Percentiles rank a stretch among this genome's conserved stretches.
phyloP scores from a whole-genome alignment of 495 filamentous ascomycete species.

The Hypoxylon fuscum region DNA sequence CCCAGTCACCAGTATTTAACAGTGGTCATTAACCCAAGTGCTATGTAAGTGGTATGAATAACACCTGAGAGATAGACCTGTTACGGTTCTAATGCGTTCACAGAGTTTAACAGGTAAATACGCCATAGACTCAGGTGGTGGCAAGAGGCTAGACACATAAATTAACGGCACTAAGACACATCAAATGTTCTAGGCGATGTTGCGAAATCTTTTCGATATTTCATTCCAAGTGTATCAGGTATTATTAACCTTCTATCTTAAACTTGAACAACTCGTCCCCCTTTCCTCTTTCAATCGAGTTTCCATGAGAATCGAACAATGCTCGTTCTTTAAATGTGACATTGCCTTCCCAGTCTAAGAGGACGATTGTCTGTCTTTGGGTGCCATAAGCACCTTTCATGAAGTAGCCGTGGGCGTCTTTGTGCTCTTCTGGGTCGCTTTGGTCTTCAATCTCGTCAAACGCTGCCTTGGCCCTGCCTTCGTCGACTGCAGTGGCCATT shows the following conservation, averaged over 20 bases:
- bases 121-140: no score
- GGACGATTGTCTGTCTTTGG: slow-evolving; percentile 86
- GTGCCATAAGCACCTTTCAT: slow-evolving; percentile 84
- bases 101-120: no score
- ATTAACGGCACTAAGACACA: no score
- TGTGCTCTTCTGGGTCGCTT: slow-evolving; percentile 37
- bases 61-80: no score
- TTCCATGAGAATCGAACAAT: slow-evolving; percentile 74
- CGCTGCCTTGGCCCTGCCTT: slow-evolving; percentile 52
- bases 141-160: no score
- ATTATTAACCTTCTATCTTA: slow-evolving; percentile 62
- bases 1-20: no score
- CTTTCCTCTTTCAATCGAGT: slow-evolving; percentile 64
- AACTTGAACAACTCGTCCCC: slow-evolving; percentile 73
- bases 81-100: no score
- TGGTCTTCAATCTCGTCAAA: slow-evolving; percentile 42
- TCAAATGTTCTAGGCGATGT: no score
- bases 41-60: no score
- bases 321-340: slow-evolving; percentile 86
- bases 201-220: no score
- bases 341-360: slow-evolving; percentile 78
- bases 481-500: slow-evolving; percentile 62
- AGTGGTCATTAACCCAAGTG: no score
- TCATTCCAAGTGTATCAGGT: slow-evolving; percentile 8
- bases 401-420: slow-evolving; percentile 47